Evolutionary conservation across 2,329 filamentous ascomycete genomes (phyloP).

Genomic region (Fusarium bactridioides): DNA sequence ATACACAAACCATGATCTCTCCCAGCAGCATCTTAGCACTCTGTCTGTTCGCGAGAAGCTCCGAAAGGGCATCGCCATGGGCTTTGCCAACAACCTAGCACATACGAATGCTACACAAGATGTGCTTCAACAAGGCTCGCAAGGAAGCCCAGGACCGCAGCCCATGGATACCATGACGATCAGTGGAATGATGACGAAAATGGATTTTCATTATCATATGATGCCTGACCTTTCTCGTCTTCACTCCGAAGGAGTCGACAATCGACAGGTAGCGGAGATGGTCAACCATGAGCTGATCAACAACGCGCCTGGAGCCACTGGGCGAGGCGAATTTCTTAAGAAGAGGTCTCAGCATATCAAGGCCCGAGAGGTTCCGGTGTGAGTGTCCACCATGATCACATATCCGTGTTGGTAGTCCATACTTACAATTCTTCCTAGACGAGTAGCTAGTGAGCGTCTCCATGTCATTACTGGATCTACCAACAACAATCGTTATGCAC

Average conservation of each 20-base stretch:
- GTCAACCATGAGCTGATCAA: slow-evolving; percentile 1
- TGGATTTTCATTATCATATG: slow-evolving; percentile 9
- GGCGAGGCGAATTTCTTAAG: neutral
- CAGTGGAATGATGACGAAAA: slow-evolving; percentile 3
- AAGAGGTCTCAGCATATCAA: slow-evolving; percentile 3
- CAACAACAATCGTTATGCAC: slow-evolving; percentile 15
- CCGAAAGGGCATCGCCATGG: slow-evolving; percentile 29
- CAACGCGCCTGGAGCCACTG: neutral
- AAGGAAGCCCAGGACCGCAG: neutral
- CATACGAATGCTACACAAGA: neutral
- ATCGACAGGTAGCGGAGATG: neutral
- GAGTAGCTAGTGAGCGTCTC: slow-evolving; percentile 20
- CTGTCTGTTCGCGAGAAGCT: slow-evolving; percentile 29
- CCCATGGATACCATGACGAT: slow-evolving; percentile 1
- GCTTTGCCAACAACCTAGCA: slow-evolving; percentile 17
- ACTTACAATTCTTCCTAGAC: slow-evolving; percentile 7
- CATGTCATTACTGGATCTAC: slow-evolving; percentile 21
- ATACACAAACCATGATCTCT: slow-evolving; percentile 8
- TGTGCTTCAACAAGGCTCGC: neutral
- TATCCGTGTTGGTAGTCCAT: neutral
- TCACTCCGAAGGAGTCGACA: neutral
- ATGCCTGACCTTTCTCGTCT: neutral
- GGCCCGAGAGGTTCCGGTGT: slow-evolving; percentile 6
- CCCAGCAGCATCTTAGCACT: slow-evolving; percentile 14
- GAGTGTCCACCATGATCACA: neutral